Base-by-base conservation (phyloP, 2,329 filamentous ascomycete genomes). In the Nigrograna mackinnonii region DNA sequence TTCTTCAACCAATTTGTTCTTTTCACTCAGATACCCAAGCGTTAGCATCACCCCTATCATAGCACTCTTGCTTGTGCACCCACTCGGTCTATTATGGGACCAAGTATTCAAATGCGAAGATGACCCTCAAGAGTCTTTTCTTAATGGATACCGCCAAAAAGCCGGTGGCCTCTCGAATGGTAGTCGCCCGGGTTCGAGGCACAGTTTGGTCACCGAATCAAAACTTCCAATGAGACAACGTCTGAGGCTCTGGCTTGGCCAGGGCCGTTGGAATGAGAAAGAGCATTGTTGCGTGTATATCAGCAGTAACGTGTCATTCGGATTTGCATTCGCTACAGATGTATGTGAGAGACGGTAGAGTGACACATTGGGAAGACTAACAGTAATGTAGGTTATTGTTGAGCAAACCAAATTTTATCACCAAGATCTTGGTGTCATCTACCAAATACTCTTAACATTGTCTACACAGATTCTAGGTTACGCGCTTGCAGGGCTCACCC, bases 361-460 rank as follows among this genome's bases (percentile, higher is more conserved):
- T 17, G 16, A 17, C 9, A 14, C 9, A 17, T 17, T 9, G 13
- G 13, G 31, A 33, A 12, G 31, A n/a, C 43, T 53, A 43, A 53
- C 22, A 24, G 21, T 16, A 17, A 9, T 35, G 16, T 46, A 78
- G 75, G 77, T 94, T 45, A 94, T 95, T 54, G 88, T 95, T 39
- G 89, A 95, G 66, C 90, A 95, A 72, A 89, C 88, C 19, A 84
- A 89, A 47, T 95, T 95, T 67, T 95, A 95, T 69, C 84, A 89
- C 40, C 90, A 95, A 66, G 80, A 91, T 34, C 84, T 86, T 6
- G 80, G 82, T 22, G 83, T 95, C 33, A 64, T 80, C 7, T 95
- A 95, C 61, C 89, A 95, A 67, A 73, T 95, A 6, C 77, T 95
- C 14, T 81, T 95, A 31, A 94, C 87, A 1, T 77, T 95, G 13